Evolutionary conservation across 75 land plant species (phyloP).

Genomic region (Ceratopteris richardii): DNA sequence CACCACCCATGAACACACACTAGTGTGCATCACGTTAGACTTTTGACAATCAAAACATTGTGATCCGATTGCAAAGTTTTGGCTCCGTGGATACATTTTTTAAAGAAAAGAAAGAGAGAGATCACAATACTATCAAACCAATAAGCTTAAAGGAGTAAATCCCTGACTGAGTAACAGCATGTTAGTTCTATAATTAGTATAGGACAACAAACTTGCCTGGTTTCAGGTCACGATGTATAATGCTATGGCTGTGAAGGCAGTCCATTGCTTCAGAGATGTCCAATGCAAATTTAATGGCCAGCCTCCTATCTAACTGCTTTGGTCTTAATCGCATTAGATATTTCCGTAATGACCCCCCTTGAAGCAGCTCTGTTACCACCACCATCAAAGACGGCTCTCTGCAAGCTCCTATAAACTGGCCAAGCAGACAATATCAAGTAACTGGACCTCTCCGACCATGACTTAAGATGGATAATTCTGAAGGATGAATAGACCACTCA

Average conservation of each 20-base stretch:
- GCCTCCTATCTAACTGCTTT: slow-evolving; percentile 45
- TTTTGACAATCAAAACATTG: too few relatives aligned
- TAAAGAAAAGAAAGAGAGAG: too few relatives aligned
- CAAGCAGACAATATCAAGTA: slow-evolving; percentile 1
- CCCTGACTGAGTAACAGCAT: too few relatives aligned
- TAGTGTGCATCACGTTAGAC: too few relatives aligned
- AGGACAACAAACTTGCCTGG: slow-evolving; percentile 70
- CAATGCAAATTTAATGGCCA: slow-evolving; percentile 73
- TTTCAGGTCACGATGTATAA: slow-evolving; percentile 88
- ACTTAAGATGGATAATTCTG: background rate
- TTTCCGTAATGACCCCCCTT: slow-evolving; percentile 70
- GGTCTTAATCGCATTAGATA: slow-evolving; percentile 66
- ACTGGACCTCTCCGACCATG: background rate
- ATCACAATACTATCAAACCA: too few relatives aligned
- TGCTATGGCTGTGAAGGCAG: slow-evolving; percentile 84
- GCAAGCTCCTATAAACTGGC: slow-evolving; percentile 84
- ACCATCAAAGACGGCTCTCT: slow-evolving; percentile 89
- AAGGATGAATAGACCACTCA: background rate
- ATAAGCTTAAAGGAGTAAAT: too few relatives aligned
- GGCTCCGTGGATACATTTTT: too few relatives aligned
- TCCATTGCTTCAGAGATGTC: slow-evolving; percentile 94
- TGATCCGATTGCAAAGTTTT: too few relatives aligned
- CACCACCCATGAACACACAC: too few relatives aligned
- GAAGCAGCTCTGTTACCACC: slow-evolving; percentile 79
- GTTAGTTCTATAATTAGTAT: too few relatives aligned